A percentile compares a stretch with the other conserved stretches of the same genome.
phyloP scores from a whole-genome alignment of 331 rosid species.

The Pyrus hybrid region DNA sequence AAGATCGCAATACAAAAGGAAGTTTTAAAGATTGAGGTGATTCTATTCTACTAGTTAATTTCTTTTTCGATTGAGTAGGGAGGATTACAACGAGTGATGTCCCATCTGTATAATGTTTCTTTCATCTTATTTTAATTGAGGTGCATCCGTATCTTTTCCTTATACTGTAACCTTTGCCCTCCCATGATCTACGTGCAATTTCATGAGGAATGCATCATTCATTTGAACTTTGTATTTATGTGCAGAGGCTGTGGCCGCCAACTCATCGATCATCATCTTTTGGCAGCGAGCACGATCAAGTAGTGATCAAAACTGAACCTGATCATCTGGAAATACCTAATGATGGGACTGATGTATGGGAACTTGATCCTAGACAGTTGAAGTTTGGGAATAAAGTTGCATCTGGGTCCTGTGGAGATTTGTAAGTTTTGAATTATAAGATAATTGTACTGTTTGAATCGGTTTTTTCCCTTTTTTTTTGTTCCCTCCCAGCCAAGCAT shows the following conservation, averaged over 20 bases:
- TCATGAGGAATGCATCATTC: conserved; percentile 15
- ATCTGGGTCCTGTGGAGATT: conserved; percentile 88
- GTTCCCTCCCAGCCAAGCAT: background rate
- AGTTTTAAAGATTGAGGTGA: conserved; percentile 72
- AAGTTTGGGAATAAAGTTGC: conserved; percentile 76
- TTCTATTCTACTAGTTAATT: background rate
- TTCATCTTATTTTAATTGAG: background rate
- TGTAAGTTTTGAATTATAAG: conserved; percentile 50
- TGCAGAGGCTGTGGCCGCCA: conserved; percentile 60
- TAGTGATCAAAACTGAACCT: conserved; percentile 44
- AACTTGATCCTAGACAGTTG: conserved; percentile 75
- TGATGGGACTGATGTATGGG: conserved; percentile 98
- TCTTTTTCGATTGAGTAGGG: background rate
- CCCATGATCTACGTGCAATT: background rate
- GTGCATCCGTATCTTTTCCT: background rate
- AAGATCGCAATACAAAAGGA: conserved; percentile 61
- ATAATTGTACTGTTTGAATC: background rate
- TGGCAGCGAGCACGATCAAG: conserved; percentile 38
- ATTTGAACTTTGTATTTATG: conserved; percentile 14
- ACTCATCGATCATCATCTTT: conserved; percentile 34
- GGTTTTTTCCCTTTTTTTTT: background rate
- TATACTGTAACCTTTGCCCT: background rate
- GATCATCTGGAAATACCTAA: conserved; percentile 65
- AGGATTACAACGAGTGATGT: background rate
- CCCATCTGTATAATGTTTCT: background rate